Evolutionary conservation across 768 basidiomycete species (phyloP), one percentile per base, ranked within the genome.

Genomic region (Butyriboletus loyo): DNA sequence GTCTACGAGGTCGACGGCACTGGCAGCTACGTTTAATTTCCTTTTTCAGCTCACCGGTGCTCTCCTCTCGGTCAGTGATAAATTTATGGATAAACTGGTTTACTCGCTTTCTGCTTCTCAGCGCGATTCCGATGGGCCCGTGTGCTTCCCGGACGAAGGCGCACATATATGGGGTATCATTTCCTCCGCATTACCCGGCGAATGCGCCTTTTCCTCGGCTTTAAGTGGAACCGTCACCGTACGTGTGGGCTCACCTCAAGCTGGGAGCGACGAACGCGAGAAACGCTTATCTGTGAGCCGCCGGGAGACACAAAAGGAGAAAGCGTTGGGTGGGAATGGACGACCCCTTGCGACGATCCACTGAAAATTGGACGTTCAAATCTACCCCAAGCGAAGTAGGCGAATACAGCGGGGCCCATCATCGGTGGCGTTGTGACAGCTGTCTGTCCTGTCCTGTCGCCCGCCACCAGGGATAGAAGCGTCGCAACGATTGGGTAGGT

Each of bases 131-230:
- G 44, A 45, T 45, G 10, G n/a, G n/a, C 14, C 14, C n/a, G 38
- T 7, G 15, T 21, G 28, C 19, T 44, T 44, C 19, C 6, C 17
- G 19, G 19, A 11, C 46, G 30, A 53, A 43, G 41, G n/a, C 15
- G n/a, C 36, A 24, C 7, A 24, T 8, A 35, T 8, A 35, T 34
- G 15, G n/a, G 38, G 37, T n/a, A 45, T 40, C 3, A 21, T 9
- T 38, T 24, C 21, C 3, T 42, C 57, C 38, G 57, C 44, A 24
- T 34, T 17, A 35, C n/a, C n/a, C 50, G 53, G 53, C 21, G 44
- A 32, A 24, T 24, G 22, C n/a, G 3, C 6, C 15, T 27, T 9
- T 0, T 13, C 9, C 21, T 45, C 30, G 21, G 44, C 15, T 22
- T 32, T 52, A 50, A 15, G 49, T 32, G 17, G 21, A 24, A 19